Evolutionary conservation across 179 eudicot genomes (phyloP), one percentile per base, ranked within the genome.

Genomic region (Drosera spatulata): DNA sequence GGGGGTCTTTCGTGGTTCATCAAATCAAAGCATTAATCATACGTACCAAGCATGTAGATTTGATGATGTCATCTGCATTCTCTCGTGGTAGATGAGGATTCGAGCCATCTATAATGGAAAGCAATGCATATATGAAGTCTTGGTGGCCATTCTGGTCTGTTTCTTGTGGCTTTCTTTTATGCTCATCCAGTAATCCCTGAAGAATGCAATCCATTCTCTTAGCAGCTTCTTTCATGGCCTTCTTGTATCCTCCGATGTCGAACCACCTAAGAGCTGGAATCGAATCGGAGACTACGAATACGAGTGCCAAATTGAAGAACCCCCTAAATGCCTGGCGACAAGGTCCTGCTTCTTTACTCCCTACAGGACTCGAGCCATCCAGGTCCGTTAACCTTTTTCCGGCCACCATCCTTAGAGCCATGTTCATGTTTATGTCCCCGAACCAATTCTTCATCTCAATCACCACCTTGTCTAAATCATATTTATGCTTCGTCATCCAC

Each of bases 101-200:
- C 33, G 33, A 22, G 33, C 33, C 33, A 22, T 22, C 33, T 22
- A 22, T 22, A 22, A 22, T 22, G 33, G 33, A 22, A 22, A 22
- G 33, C 33, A 22, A 22, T 22, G 33, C 33, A 22, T 22, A 22
- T 22, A 22, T 22, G 33, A 22, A 22, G 33, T 22, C 33, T 22
- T 22, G 33, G 33, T 22, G 33, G 33, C 33, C 33, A 22, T 22
- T 22, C 33, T 22, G 33, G 33, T 22, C 33, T 22, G 33, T 22
- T 22, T 22, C 1, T 22, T 22, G 33, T 22, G 33, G 33, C 33
- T 22, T 22, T 22, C 33, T 22, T 22, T 22, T 22, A 62, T 69
- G 73, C 38, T 69, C 67, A 13, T 62, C 59, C 15, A 69, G 37
- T 67, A 67, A 69, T 3, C 67, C 52, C 6, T 45, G 45, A 15